These are phyloP conservation scores for Exophiala sp. DNA, from an alignment of 2,329 filamentous ascomycete species.

Conservation along the genomic window DNA sequence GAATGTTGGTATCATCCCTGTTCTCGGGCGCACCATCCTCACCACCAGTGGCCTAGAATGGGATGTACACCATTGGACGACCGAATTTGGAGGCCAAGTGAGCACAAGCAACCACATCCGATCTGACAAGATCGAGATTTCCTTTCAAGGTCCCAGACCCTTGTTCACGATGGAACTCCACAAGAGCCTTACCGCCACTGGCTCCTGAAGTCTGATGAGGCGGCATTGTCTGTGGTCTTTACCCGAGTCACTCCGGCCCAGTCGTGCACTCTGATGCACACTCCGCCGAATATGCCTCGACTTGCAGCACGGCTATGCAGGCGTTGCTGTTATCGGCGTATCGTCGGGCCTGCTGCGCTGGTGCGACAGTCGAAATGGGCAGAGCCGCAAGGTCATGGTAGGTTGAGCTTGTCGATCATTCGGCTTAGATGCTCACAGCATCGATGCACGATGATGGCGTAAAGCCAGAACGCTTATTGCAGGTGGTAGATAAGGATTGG, in stretches of 20 bases:
- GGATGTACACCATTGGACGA: conserved; percentile 82
- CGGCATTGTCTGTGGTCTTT: not conserved
- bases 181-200: conserved; percentile 29
- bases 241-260: not conserved
- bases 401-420: no score
- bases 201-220: not conserved
- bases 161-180: conserved; percentile 71
- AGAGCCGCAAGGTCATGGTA: no score
- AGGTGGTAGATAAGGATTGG: not conserved
- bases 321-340: no score
- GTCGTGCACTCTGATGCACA: no score
- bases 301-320: no score
- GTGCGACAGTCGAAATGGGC: no score
- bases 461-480: no score
- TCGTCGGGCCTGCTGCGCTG: no score
- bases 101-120: conserved; percentile 80
- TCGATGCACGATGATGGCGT: no score
- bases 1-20: conserved; percentile 80
- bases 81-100: conserved; percentile 66
- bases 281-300: no score
- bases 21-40: conserved; percentile 75
- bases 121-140: conserved; percentile 56
- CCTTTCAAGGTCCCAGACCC: conserved; percentile 51
- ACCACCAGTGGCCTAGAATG: conserved; percentile 79
- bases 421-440: no score